phyloP scores from a whole-genome alignment of 345 rosid species.

The Hevea brasiliensis region DNA sequence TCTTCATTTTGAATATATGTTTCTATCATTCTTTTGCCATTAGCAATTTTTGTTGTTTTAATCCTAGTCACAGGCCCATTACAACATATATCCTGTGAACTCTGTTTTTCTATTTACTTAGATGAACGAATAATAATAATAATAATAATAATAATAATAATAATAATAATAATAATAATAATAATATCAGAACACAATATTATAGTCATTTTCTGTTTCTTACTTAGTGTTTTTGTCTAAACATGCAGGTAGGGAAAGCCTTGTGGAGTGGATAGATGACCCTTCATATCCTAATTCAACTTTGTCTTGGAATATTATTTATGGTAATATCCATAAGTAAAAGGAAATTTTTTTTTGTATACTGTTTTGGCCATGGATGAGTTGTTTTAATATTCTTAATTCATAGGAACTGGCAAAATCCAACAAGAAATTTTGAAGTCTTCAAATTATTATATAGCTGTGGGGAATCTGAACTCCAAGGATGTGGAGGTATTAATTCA shows the following conservation, averaged over 20 bases:
- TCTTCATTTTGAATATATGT: background rate
- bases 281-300: conserved; percentile 58
- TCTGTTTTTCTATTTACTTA: background rate
- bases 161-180: too few relatives aligned
- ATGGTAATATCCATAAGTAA: conserved; percentile 29
- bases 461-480: conserved; percentile 49
- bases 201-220: too few relatives aligned
- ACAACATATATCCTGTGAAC: background rate
- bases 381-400: conserved; percentile 2
- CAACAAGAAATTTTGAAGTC: conserved; percentile 42
- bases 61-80: background rate
- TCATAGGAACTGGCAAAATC: conserved; percentile 51
- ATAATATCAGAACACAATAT: too few relatives aligned
- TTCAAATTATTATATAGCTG: conserved; percentile 49
- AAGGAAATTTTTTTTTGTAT: background rate
- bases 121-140: too few relatives aligned
- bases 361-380: background rate
- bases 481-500: conserved; percentile 47
- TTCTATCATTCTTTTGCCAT: background rate
- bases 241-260: conserved; percentile 46
- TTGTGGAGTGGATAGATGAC: conserved; percentile 52
- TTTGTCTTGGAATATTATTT: conserved; percentile 57
- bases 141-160: too few relatives aligned
- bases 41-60: too few relatives aligned
- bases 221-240: too few relatives aligned